A percentile compares a stretch with the other conserved stretches of the same genome.
phyloP scores from a whole-genome alignment of 805 yeast species.

The Naumovozyma baii region DNA sequence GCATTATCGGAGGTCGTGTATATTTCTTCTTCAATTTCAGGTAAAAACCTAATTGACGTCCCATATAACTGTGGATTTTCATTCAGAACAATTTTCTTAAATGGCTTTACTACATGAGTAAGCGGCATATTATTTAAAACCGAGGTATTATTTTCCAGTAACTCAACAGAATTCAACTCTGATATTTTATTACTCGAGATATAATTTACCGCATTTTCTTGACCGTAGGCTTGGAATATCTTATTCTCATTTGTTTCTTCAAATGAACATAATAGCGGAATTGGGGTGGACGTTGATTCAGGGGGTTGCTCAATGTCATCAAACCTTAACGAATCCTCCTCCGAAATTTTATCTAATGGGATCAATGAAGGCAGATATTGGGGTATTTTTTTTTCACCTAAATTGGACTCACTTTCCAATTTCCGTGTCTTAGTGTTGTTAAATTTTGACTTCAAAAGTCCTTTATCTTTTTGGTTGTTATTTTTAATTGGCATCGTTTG shows the following conservation, averaged over 20 bases:
- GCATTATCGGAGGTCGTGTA: not conserved
- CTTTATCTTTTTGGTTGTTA: too few species aligned
- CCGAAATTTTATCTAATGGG: not conserved
- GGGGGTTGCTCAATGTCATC: conserved; percentile 27
- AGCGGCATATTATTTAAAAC: too few species aligned
- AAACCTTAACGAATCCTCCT: conserved; percentile 13
- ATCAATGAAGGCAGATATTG: not conserved
- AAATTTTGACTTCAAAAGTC: not conserved
- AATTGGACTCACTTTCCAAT: not conserved
- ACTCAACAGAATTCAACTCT: too few species aligned
- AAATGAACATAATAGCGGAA: not conserved
- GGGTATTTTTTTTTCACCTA: not conserved
- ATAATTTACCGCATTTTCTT: not conserved
- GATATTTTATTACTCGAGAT: not conserved
- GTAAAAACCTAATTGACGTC: not conserved
- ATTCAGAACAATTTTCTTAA: too few species aligned
- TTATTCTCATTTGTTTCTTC: not conserved
- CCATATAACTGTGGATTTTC: not conserved
- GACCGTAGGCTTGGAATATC: not conserved
- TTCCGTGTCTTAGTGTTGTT: not conserved
- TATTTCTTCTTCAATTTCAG: not conserved
- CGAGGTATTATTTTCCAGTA: too few species aligned
- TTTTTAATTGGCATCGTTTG: too few species aligned
- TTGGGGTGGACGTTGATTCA: conserved; percentile 26
- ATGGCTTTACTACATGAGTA: too few species aligned